These are phyloP conservation scores for Penium margaritaceum DNA, from an alignment of 139 green algal species.

Conservation along the genomic window DNA sequence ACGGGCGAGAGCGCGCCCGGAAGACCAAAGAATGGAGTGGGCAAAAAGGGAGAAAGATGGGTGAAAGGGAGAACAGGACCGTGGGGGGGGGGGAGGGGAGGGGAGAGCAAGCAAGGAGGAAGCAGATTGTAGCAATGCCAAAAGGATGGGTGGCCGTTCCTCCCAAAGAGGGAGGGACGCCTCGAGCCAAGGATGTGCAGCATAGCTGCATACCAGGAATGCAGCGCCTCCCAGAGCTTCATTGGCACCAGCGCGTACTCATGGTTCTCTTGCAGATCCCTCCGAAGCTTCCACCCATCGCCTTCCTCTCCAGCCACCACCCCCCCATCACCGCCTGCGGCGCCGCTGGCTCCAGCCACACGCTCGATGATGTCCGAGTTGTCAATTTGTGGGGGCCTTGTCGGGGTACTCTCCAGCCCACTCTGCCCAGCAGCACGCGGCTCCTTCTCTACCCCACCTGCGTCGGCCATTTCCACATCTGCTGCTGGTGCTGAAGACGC, in stretches of 20 bases:
- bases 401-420: too few species aligned
- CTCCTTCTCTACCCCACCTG: too few species aligned
- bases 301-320: too few species aligned
- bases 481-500: too few species aligned
- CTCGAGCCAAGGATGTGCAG: not conserved
- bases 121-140: not conserved
- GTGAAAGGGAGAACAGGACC: not conserved
- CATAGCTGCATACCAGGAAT: not conserved
- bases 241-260: constrained; percentile 2
- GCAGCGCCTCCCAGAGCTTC: not conserved
- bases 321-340: not conserved
- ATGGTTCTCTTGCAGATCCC: not conserved
- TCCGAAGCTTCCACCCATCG: too few species aligned
- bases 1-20: not conserved
- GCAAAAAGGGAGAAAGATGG: not conserved
- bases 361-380: not conserved
- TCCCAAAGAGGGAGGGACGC: not conserved
- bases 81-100: not conserved
- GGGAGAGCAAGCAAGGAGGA: not conserved
- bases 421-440: too few species aligned
- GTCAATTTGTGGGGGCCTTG: not conserved
- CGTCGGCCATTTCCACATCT: too few species aligned
- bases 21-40: not conserved
- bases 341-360: not conserved
- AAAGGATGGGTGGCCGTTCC: not conserved